phyloP scores from a whole-genome alignment of 169 alveolate genomes.

The Plasmodium inui region DNA sequence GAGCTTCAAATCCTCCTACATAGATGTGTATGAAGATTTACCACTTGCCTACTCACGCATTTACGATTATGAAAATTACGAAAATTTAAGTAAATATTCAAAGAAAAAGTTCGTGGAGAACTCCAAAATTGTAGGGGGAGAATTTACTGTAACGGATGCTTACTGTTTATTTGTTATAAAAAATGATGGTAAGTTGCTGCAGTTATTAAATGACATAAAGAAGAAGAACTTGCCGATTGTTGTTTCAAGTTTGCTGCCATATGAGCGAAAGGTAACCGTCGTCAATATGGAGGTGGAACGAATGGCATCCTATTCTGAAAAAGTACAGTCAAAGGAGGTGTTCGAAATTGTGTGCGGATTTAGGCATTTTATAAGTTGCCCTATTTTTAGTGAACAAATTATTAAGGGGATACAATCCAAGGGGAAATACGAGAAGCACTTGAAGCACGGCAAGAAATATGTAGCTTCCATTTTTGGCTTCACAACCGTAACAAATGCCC shows the following conservation, averaged over 20 bases:
- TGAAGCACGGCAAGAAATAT: slow-evolving; percentile 78
- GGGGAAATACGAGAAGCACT: slow-evolving; percentile 79
- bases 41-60: slow-evolving; percentile 92
- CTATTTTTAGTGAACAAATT: slow-evolving; percentile 86
- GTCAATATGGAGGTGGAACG: slow-evolving; percentile 90
- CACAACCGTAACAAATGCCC: slow-evolving; percentile 86
- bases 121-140: slow-evolving; percentile 34
- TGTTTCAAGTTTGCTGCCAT: slow-evolving; percentile 92
- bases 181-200: slow-evolving; percentile 69
- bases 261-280: slow-evolving; percentile 94
- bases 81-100: slow-evolving; percentile 80
- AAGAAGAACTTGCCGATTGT: slow-evolving; percentile 82
- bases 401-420: slow-evolving; percentile 78
- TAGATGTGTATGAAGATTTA: slow-evolving; percentile 95
- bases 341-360: slow-evolving; percentile 93
- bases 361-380: slow-evolving; percentile 88
- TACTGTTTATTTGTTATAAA: slow-evolving; percentile 70
- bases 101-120: slow-evolving; percentile 74
- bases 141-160: slow-evolving; percentile 64
- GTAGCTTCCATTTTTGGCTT: slow-evolving; percentile 86
- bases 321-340: slow-evolving; percentile 87
- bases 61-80: slow-evolving; percentile 90
- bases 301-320: slow-evolving; percentile 79
- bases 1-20: slow-evolving; percentile 90
- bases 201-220: background rate